Evolutionary conservation across 177 flowering plant species (phyloP).

Genomic region (Telopea speciosissima): DNA sequence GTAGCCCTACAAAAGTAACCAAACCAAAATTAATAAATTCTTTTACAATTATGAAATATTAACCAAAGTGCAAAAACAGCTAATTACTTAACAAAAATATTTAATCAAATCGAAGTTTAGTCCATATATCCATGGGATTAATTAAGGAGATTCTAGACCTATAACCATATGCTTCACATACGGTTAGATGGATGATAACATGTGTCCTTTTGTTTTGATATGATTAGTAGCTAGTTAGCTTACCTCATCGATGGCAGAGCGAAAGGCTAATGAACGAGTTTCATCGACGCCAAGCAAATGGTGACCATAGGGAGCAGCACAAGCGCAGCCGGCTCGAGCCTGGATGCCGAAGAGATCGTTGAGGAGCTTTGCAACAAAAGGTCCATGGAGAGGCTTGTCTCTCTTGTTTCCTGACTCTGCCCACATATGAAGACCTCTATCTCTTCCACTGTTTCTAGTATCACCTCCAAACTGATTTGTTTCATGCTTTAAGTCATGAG

Average conservation of each 20-base stretch:
- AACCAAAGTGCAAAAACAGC: no score
- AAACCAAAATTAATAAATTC: no score
- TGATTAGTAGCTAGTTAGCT: no score
- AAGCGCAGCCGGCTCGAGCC: slow-evolving; percentile 83
- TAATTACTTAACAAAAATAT: no score
- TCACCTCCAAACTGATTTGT: no score
- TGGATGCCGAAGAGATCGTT: slow-evolving; percentile 86
- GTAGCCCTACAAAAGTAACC: slow-evolving; percentile 12
- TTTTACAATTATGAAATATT: no score
- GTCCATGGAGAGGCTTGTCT: slow-evolving; percentile 66
- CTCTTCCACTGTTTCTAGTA: not conserved
- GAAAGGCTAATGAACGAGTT: slow-evolving; percentile 29
- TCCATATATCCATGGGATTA: no score
- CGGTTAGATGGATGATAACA: no score
- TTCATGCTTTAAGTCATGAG: not conserved
- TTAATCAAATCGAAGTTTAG: no score
- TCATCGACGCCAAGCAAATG: slow-evolving; percentile 38
- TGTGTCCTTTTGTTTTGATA: no score
- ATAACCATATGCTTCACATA: no score
- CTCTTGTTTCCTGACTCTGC: slow-evolving; percentile 33
- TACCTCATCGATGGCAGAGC: slow-evolving; percentile 49
- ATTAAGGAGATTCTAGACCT: no score
- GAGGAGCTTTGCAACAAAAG: slow-evolving; percentile 62
- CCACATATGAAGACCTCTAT: slow-evolving; percentile 26
- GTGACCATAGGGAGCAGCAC: slow-evolving; percentile 84